phyloP scores from a whole-genome alignment of 2,329 filamentous ascomycete species.

The Fusarium sp. region DNA sequence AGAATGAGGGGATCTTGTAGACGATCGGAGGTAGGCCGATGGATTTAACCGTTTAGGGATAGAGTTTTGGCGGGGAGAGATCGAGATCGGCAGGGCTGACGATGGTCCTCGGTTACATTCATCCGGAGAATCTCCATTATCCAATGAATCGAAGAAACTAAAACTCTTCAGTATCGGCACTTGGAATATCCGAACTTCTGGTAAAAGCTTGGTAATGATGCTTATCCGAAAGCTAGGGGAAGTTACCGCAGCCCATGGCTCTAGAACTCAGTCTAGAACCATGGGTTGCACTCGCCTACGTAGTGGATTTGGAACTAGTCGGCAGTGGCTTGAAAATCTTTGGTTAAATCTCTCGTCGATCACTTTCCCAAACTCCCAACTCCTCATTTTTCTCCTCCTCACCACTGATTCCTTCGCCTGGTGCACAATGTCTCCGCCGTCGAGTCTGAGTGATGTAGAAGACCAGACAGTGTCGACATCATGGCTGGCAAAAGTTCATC shows the following conservation, averaged over 20 bases:
- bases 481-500: constrained; percentile 48
- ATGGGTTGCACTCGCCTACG: not conserved
- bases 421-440: constrained; percentile 14
- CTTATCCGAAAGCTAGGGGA: not conserved
- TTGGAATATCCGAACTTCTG: not conserved
- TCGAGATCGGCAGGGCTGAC: constrained; percentile 34
- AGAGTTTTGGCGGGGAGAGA: not conserved
- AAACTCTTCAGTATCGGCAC: not conserved
- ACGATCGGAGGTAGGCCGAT: constrained; percentile 6
- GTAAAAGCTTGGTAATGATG: not conserved
- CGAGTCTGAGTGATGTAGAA: constrained; percentile 12
- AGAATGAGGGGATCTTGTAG: no score
- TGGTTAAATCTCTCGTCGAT: constrained; percentile 1
- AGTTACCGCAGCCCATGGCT: not conserved
- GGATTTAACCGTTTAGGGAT: constrained; percentile 11
- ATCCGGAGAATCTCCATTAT: not conserved
- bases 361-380: not conserved
- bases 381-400: not conserved
- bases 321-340: not conserved
- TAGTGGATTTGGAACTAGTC: not conserved
- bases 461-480: constrained; percentile 28
- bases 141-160: constrained; percentile 8
- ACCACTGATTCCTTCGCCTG: not conserved
- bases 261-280: constrained; percentile 1
- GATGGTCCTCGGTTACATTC: not conserved